Conservation (phyloP, 345 rosid genomes). For the Viola odorata region DNA sequence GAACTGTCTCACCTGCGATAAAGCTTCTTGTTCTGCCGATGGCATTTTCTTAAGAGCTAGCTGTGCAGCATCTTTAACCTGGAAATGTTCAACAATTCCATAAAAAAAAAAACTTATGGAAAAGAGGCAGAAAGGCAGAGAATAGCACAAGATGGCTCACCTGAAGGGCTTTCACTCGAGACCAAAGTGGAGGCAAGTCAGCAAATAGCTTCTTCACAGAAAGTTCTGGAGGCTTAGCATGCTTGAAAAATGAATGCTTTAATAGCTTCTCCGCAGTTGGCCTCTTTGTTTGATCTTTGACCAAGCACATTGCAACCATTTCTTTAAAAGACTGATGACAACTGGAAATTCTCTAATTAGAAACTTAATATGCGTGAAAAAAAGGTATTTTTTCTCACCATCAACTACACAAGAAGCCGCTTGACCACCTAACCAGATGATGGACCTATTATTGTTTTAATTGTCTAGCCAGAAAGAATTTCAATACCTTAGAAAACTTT, state of each 20-base stretch:
- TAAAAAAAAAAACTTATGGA: slow-evolving; percentile 13
- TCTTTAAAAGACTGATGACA: slow-evolving; percentile 99
- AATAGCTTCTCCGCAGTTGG: slow-evolving; percentile 94
- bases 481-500: slow-evolving; percentile 93
- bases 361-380: slow-evolving; percentile 29
- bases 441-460: background rate
- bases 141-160: slow-evolving; percentile 29
- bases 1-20: slow-evolving; percentile 63
- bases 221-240: slow-evolving; percentile 85
- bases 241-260: slow-evolving; percentile 87
- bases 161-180: slow-evolving; percentile 95
- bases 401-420: slow-evolving; percentile 3
- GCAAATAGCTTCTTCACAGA: slow-evolving; percentile 71
- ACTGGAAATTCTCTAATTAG: slow-evolving; percentile 87
- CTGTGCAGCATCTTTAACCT: slow-evolving; percentile 95
- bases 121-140: slow-evolving; percentile 15
- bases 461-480: slow-evolving; percentile 57
- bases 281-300: slow-evolving; percentile 96
- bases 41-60: slow-evolving; percentile 92
- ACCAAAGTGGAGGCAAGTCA: slow-evolving; percentile 83
- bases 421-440: slow-evolving; percentile 6
- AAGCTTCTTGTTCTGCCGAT: slow-evolving; percentile 91
- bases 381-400: background rate
- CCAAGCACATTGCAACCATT: slow-evolving; percentile 99
- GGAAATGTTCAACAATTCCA: slow-evolving; percentile 26